Evolutionary conservation across 2,329 filamentous ascomycete genomes (phyloP), one percentile per base, ranked within the genome.

Genomic region (Cryphonectria nitschkei): DNA sequence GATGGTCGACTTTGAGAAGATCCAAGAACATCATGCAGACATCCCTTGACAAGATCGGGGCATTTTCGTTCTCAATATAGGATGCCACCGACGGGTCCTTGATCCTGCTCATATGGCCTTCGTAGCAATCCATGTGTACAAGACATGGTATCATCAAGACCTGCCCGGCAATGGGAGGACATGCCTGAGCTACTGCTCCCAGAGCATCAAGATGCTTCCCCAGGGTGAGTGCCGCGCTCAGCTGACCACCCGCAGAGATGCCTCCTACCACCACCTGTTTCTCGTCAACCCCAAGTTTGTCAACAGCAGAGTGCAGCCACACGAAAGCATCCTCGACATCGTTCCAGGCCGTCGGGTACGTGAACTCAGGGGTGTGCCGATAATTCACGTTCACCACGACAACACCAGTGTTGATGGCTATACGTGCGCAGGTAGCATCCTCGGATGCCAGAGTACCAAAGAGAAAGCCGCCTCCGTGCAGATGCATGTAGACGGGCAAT

Each of bases 341-440:
- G 60, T 85, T 72, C 83, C 84, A 88, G 0, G 84, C 82, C 0
- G 82, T 84, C 0, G 88, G 88, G 70, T 85, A 89, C 0, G 71
- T 74, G 72, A 83, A 78, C 67, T 89, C 84, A 0, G 88, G 88
- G 0, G 87, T 87, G 74, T 90, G 87, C 0, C 88, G 84, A 75
- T 90, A 90, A 73, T 88, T 87, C 16, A 89, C 79, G 58, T 88
- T 87, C 1, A 89, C 74, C 0, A 89, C 86, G 0, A 85, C 77
- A 2, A 84, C 80, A 0, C 78, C 76, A 0, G 80, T 76, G 5
- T 80, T 79, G 16, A 82, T 75, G 0, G 86, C 84, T 13, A 88
- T 82, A 0, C 81, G 80, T 0, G 84, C 77, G 73, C 87, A 90
- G 0, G 79, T 80, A 0, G 84, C 83, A 68, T 90, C 87, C 72